Base-by-base conservation (phyloP, 345 rosid species). In the Excoecaria agallocha region DNA sequence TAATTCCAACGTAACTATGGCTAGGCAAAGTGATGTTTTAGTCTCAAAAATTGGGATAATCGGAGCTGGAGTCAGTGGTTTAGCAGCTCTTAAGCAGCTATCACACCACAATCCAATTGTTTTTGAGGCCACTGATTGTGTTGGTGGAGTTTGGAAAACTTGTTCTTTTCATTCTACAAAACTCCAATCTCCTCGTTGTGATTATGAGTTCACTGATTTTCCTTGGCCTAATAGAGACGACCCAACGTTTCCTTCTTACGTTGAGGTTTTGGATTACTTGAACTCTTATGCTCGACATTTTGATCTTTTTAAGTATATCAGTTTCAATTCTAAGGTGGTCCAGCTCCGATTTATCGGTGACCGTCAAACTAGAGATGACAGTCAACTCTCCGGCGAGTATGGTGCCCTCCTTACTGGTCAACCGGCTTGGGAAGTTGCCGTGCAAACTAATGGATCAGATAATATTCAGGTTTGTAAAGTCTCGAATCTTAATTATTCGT, bases 91-190 rank as follows among this genome's bases (percentile, higher is more conserved):
- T 22, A 94, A 90, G 70, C 92, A 94, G 84, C 87, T 94, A 4
- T 73, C 89, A 46, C 88, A 52, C 72, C 83, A 90, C 75, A 76
- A 84, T 68, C 97, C 97, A 0, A 73, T 87, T 4, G 83, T 94
- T 15, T 90, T 94, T 30, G 98, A 94, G 88, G 94, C 96, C 63
- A 82, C 86, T 16, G 89, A 85, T 73, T 88, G 88, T 1, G 67
- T 94, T 19, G 98, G 98, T 56, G 98, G 98, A 16, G 93, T 94
- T n/a, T 92, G 98, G 98, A 88, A 76, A 66, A 87, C 86, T 60
- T 92, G 97, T 76, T 86, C 92, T 55, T 94, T 87, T 75, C 56
- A 64, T 12, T 90, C 98, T 0, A 94, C 98, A 50, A 92, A 87
- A 69, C 92, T 94, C 66, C 98, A 94, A 69, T 89, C 97, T 30